Conservation (phyloP, 768 basidiomycete species). For the Macrolepiota dolichaula region DNA sequence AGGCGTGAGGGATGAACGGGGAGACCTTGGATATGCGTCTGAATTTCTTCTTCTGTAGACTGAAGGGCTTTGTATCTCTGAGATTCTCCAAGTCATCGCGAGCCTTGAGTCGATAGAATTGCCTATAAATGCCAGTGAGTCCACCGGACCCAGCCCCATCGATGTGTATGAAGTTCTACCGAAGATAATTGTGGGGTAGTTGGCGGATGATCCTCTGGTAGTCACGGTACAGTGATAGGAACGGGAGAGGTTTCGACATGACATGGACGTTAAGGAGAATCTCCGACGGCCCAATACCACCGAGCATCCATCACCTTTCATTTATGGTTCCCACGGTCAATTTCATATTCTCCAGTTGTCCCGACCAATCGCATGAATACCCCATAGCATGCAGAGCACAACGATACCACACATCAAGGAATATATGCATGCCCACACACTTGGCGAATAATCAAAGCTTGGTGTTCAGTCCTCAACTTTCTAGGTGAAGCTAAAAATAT, state of each 20-base stretch:
- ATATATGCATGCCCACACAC: background rate
- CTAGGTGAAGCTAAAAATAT: background rate
- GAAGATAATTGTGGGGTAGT: conserved; percentile 42
- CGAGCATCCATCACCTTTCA: background rate
- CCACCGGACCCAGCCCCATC: background rate
- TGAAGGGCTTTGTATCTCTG: conserved; percentile 27
- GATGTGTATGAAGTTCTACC: conserved; percentile 23
- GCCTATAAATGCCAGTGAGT: conserved; percentile 34
- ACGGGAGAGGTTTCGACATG: background rate
- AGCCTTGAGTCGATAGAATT: conserved; percentile 61
- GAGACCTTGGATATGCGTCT: conserved; percentile 52
- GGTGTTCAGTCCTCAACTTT: background rate
- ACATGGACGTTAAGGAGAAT: conserved; percentile 6
- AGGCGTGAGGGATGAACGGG: background rate
- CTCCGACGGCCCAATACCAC: background rate
- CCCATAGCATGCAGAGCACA: background rate
- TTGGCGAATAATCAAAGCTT: too few relatives aligned
- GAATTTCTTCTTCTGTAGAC: conserved; percentile 36
- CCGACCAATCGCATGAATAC: too few relatives aligned
- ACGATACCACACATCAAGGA: background rate
- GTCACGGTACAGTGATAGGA: conserved; percentile 35
- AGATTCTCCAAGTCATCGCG: conserved; percentile 55
- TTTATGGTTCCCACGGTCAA: background rate
- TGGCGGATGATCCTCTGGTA: conserved; percentile 38
- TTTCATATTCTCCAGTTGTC: too few relatives aligned